phyloP scores from a whole-genome alignment of 306 rosid species.

The Gynostemma pentaphyllum region DNA sequence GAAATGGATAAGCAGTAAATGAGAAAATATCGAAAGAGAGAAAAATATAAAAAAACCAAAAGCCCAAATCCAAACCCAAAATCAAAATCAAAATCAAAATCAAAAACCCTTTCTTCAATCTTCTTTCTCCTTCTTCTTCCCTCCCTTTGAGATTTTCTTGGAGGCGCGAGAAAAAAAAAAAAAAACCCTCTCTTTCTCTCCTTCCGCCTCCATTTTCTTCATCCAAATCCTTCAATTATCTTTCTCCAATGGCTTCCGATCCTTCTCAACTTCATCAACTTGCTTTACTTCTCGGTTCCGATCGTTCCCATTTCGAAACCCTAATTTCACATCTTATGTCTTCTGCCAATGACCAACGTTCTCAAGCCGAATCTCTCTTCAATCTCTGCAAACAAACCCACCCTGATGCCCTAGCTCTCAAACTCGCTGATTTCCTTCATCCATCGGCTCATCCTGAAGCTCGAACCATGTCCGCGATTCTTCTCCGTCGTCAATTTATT shows the following conservation, averaged over 20 bases:
- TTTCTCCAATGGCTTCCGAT: constrained; percentile 49
- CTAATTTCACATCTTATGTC: constrained; percentile 91
- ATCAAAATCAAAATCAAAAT: background rate
- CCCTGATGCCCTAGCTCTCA: constrained; percentile 64
- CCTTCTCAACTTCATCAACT: constrained; percentile 80
- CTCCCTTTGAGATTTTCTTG: background rate
- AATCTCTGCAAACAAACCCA: constrained; percentile 92
- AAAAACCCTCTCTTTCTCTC: background rate
- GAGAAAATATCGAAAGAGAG: too few species aligned
- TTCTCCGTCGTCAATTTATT: constrained; percentile 85
- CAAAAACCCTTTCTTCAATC: background rate
- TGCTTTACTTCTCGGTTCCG: constrained; percentile 73
- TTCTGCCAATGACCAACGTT: constrained; percentile 76
- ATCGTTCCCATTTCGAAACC: constrained; percentile 63
- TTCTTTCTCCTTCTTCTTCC: background rate
- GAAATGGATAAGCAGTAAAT: too few species aligned
- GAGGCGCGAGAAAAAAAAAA: background rate
- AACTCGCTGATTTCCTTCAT: constrained; percentile 76
- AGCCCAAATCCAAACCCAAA: background rate
- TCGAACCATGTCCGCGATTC: constrained; percentile 95
- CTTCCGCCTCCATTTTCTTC: background rate
- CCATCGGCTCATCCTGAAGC: constrained; percentile 60
- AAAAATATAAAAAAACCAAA: too few species aligned
- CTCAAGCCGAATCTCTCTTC: constrained; percentile 80
- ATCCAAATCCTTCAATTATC: background rate